Percentiles rank a stretch among this genome's conserved stretches.
Evolutionary conservation across 345 rosid genomes (phyloP).

Genomic region (Salix caprea): DNA sequence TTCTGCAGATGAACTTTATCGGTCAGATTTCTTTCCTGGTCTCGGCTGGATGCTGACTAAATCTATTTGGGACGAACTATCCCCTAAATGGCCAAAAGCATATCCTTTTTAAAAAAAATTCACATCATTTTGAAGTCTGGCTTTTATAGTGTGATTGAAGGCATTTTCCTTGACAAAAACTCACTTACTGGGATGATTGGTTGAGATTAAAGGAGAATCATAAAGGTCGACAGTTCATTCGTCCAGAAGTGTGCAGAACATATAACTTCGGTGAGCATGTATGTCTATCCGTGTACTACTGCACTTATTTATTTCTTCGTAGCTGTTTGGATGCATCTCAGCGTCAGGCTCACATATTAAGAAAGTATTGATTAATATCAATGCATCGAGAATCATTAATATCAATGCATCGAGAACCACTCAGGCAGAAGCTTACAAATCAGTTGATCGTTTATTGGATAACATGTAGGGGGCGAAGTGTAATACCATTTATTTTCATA

Average conservation of each 20-base stretch:
- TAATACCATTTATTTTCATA: background rate
- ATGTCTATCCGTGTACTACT: conserved; percentile 19
- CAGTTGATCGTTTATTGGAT: background rate
- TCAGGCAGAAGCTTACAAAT: background rate
- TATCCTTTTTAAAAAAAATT: conserved; percentile 49
- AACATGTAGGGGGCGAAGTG: background rate
- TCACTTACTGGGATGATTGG: conserved; percentile 99
- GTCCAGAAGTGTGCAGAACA: conserved; percentile 97
- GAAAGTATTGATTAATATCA: background rate
- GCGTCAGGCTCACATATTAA: background rate
- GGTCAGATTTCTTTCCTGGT: conserved; percentile 99
- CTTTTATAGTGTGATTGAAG: conserved; percentile 6
- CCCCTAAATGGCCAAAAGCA: conserved; percentile 99
- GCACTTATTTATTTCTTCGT: background rate
- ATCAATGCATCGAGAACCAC: background rate
- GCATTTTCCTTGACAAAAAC: conserved; percentile 54
- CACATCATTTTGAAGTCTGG: conserved; percentile 7
- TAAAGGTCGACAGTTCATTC: conserved; percentile 87
- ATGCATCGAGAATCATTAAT: background rate
- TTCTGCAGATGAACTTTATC: conserved; percentile 75
- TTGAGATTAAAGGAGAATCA: conserved; percentile 85
- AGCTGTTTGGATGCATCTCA: background rate
- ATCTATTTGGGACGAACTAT: conserved; percentile 88
- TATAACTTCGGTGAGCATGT: conserved; percentile 98
- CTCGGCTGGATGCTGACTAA: conserved; percentile 96